phyloP scores from a whole-genome alignment of 305 asterid species.

The Stenogyne calaminthoides region DNA sequence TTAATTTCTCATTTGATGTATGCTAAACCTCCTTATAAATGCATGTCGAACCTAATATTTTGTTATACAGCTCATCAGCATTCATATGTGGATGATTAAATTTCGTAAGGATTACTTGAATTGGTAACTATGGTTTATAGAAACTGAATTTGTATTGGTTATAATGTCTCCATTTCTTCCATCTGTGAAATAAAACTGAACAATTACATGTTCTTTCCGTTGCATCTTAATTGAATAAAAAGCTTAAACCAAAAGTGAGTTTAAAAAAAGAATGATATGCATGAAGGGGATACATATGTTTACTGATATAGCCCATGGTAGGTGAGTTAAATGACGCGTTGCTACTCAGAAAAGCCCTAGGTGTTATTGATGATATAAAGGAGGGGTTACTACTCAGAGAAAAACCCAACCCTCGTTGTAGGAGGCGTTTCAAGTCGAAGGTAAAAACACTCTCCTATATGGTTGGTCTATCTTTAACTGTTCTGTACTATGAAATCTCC shows the following conservation, averaged over 20 bases:
- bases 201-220: neutral
- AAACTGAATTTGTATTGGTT: neutral
- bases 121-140: constrained; percentile 1
- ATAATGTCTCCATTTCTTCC: neutral
- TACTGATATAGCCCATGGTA: constrained; percentile 14
- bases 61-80: neutral
- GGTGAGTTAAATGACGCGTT: constrained; percentile 13
- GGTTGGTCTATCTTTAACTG: neutral
- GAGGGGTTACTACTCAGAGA: constrained; percentile 17
- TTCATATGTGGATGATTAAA: neutral
- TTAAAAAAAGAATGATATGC: neutral
- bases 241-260: neutral
- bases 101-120: constrained; percentile 4
- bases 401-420: constrained; percentile 1
- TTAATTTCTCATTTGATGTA: neutral
- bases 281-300: constrained; percentile 21
- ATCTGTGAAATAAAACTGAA: neutral
- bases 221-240: neutral
- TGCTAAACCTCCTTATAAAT: neutral
- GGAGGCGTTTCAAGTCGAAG: constrained; percentile 8
- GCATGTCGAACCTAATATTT: neutral
- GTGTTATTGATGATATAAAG: neutral
- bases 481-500: neutral
- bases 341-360: constrained; percentile 19
- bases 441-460: neutral